A percentile compares a stretch with the other conserved stretches of the same genome.
phyloP scores from a whole-genome alignment of 345 rosid species.

The Syzygium oleosum region DNA sequence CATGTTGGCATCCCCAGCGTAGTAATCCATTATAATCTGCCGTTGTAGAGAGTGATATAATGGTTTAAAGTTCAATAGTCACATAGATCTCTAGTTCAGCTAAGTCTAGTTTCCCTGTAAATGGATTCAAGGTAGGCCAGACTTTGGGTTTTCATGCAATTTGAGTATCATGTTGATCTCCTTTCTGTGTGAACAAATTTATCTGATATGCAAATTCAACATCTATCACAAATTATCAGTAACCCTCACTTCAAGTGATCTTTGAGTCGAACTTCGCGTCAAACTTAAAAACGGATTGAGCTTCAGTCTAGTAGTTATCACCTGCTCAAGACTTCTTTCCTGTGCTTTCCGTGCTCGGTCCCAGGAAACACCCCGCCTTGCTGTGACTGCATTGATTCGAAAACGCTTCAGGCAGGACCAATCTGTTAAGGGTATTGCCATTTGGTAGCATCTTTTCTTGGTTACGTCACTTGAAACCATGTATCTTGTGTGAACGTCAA shows the following conservation, averaged over 20 bases:
- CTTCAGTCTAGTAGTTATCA: neutral
- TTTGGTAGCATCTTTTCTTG: too few relatives aligned
- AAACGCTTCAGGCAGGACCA: too few relatives aligned
- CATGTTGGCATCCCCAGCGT: neutral
- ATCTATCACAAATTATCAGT: neutral
- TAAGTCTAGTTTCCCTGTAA: neutral
- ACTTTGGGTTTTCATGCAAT: neutral
- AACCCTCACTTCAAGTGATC: neutral
- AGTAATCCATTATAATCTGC: neutral
- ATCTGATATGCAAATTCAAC: neutral
- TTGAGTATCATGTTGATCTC: neutral
- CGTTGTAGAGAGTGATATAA: neutral
- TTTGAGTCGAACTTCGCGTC: accelerated
- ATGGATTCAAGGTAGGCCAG: neutral
- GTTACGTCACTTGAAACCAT: too few relatives aligned
- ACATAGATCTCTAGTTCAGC: neutral
- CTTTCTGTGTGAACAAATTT: neutral
- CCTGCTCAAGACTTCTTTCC: too few relatives aligned
- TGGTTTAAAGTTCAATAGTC: neutral
- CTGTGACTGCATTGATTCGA: too few relatives aligned
- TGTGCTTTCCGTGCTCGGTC: too few relatives aligned
- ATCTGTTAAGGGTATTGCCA: too few relatives aligned
- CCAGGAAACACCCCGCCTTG: too few relatives aligned
- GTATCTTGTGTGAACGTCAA: too few relatives aligned
- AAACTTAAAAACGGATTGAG: neutral